phyloP scores from a whole-genome alignment of 1,284 basidiomycete species.

The Trametes versicolor region DNA sequence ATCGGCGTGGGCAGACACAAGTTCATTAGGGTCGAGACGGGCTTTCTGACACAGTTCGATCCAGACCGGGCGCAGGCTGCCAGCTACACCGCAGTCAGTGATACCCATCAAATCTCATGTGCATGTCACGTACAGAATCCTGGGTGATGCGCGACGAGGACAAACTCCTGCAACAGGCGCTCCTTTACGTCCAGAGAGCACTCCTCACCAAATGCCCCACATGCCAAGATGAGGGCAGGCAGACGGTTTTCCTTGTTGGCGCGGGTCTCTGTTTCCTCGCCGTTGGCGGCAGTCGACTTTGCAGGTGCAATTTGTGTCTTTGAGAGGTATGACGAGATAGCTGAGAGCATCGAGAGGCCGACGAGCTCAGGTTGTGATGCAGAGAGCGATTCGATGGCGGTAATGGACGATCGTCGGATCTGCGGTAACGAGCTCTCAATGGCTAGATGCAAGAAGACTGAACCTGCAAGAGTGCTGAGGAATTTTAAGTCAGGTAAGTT shows the following conservation, averaged over 20 bases:
- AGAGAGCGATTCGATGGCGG: constrained; percentile 51
- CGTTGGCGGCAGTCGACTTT: constrained; percentile 36
- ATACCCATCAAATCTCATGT: not conserved
- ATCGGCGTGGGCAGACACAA: constrained; percentile 63
- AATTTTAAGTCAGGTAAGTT: not conserved
- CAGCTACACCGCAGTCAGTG: constrained; percentile 47
- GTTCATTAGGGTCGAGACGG: constrained; percentile 70
- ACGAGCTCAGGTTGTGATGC: constrained; percentile 55
- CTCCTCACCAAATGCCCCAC: constrained; percentile 54
- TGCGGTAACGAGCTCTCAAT: constrained; percentile 64
- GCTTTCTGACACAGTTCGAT: constrained; percentile 84
- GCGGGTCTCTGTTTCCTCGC: constrained; percentile 44
- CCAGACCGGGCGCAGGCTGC: constrained; percentile 76
- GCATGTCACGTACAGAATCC: constrained; percentile 58
- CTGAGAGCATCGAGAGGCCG: constrained; percentile 64
- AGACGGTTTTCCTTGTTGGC: constrained; percentile 60
- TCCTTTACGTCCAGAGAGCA: constrained; percentile 52
- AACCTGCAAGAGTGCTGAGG: constrained; percentile 55
- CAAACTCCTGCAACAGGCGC: constrained; percentile 59
- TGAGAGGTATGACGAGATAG: constrained; percentile 58
- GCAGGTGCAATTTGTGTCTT: constrained; percentile 32
- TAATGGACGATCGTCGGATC: constrained; percentile 60
- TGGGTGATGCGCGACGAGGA: constrained; percentile 83
- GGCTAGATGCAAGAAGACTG: constrained; percentile 73
- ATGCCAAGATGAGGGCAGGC: constrained; percentile 60